These are phyloP conservation scores for Neurospora sp. DNA, from an alignment of 495 filamentous ascomycete genomes.

Conservation along the genomic window DNA sequence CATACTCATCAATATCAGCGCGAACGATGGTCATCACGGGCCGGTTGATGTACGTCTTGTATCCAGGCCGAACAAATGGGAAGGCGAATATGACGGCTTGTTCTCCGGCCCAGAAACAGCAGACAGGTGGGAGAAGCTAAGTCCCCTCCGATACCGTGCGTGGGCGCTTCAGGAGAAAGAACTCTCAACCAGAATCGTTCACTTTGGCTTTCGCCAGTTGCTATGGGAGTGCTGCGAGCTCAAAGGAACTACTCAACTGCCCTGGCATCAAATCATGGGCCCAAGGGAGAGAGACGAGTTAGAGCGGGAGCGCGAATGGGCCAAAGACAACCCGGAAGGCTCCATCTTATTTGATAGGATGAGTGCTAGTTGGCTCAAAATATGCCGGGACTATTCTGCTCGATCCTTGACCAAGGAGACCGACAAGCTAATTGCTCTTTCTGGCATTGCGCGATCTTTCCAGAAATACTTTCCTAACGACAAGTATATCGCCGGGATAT, in stretches of 20 bases:
- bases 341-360: not conserved
- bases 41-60: too few relatives aligned
- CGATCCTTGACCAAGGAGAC: not conserved
- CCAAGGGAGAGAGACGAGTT: too few relatives aligned
- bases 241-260: not conserved
- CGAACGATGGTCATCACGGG: not conserved
- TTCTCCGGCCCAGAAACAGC: too few relatives aligned
- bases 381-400: rapidly evolving
- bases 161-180: not conserved
- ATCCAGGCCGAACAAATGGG: too few relatives aligned
- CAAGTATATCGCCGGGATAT: not conserved
- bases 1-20: not conserved
- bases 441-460: not conserved
- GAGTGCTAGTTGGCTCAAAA: rapidly evolving
- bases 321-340: too few relatives aligned
- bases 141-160: not conserved
- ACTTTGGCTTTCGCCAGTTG: not conserved
- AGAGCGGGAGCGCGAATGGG: not conserved
- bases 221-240: not conserved
- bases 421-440: not conserved
- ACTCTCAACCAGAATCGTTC: not conserved
- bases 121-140: too few relatives aligned
- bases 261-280: not conserved
- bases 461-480: not conserved
- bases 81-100: too few relatives aligned